Percentiles rank a stretch among this genome's conserved stretches.
phyloP scores from a whole-genome alignment of 331 rosid species.

The Ulmus americana region DNA sequence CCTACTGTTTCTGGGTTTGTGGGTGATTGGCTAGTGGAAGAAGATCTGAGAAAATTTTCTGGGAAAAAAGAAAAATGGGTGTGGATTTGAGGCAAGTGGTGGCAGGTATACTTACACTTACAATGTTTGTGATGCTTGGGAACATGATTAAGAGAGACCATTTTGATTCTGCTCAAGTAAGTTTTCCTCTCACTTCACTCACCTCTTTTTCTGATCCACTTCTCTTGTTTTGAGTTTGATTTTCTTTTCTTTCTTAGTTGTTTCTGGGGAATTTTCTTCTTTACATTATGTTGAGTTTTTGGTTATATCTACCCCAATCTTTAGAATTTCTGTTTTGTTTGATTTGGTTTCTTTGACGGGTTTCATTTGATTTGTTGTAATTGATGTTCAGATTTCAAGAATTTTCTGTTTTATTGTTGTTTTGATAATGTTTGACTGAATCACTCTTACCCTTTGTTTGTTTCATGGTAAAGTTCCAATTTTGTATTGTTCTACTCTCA shows the following conservation, averaged over 20 bases:
- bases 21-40: constrained; percentile 8
- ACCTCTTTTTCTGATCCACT: neutral
- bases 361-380: constrained; percentile 7
- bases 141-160: constrained; percentile 97
- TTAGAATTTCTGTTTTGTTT: constrained; percentile 8
- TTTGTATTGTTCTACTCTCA: neutral
- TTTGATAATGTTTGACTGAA: neutral
- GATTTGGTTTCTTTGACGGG: constrained; percentile 18
- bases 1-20: neutral
- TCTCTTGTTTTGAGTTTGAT: constrained; percentile 4
- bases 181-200: neutral
- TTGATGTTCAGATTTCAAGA: neutral
- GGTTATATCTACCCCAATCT: neutral
- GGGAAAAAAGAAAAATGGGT: constrained; percentile 44
- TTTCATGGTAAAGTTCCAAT: neutral
- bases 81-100: constrained; percentile 94
- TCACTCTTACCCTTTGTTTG: neutral
- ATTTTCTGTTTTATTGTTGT: neutral
- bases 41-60: constrained; percentile 22
- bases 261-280: neutral
- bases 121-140: constrained; percentile 98
- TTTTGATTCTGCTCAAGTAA: constrained; percentile 74
- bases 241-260: neutral
- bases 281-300: neutral
- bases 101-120: constrained; percentile 73